Evolutionary conservation across 164 flowering plant genomes (phyloP), one percentile per base, ranked within the genome.

Genomic region (Chimonanthus praecox): DNA sequence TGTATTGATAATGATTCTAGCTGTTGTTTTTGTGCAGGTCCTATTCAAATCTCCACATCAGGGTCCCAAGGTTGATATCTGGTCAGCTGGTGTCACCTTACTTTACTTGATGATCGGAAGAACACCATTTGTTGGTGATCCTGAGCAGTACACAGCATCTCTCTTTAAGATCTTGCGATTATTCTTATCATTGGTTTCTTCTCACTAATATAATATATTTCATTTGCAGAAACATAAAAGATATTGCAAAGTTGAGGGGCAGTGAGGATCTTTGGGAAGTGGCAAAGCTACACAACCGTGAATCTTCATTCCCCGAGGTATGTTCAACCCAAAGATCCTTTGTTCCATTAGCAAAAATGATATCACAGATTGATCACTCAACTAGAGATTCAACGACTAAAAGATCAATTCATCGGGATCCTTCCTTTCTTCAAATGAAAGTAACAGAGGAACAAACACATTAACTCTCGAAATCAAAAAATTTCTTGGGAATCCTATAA

Each of bases 11-110:
- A 7, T 66, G 68, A 66, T 13, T 66, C 47, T 66, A 66, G 68
- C 49, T 10, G 16, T 44, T 5, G 47, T 47, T 18, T 63, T 73
- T 78, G 13, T 82, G 78, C 89, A 95, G 99, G 99, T 95, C 47
- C 71, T 93, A 77, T 82, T 95, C 66, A 88, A 84, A 81, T 95
- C 99, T 77, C 74, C 58, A 4, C 83, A 88, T 80, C 99, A 95
- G 87, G 93, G 94, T n/a, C 80, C 88, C 49, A 92, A 92, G 84
- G 77, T 88, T 76, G 99, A 95, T 82, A 72, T 95, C n/a, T 95
- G 99, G 99, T 95, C 99, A 60, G 97, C 98, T 72, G 98, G 99
- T 69, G 98, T 95, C 60, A 88, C 97, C 44, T 81, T 95, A 64
- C 94, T 95, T 64, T 95, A 88, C 81, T 80, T 92, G 68, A 88